phyloP scores from a whole-genome alignment of 345 rosid species.

The Rhizophora mangle region DNA sequence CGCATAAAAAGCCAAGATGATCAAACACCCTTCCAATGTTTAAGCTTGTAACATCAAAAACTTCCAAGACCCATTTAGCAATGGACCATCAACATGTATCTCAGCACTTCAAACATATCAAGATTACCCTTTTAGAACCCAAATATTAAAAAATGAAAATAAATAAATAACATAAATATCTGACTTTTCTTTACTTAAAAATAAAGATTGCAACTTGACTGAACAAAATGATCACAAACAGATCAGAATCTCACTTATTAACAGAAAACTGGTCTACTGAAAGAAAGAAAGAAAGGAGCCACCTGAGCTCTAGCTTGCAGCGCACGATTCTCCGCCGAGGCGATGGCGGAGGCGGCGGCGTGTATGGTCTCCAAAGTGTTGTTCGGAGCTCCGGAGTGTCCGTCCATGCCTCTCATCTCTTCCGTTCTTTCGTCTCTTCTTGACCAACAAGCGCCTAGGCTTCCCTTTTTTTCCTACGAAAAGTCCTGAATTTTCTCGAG shows the following conservation, averaged over 20 bases:
- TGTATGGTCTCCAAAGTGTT: constrained; percentile 59
- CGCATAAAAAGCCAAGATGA: too few species aligned
- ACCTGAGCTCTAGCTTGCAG: constrained; percentile 61
- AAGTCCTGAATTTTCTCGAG: constrained; percentile 22
- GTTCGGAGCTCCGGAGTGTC: constrained; percentile 36
- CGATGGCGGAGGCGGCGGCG: constrained; percentile 94
- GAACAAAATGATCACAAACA: too few species aligned
- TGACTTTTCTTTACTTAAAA: too few species aligned
- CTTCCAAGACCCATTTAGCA: neutral
- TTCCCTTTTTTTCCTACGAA: constrained; percentile 13
- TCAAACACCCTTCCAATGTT: neutral
- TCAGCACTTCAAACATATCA: neutral
- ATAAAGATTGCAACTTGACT: too few species aligned
- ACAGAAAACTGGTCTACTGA: neutral
- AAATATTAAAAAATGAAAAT: too few species aligned
- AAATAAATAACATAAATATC: too few species aligned
- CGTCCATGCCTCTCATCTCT: constrained; percentile 47
- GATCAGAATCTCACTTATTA: neutral
- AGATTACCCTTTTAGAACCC: too few species aligned
- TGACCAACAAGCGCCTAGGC: too few species aligned
- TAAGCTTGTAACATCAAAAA: neutral
- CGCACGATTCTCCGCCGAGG: constrained; percentile 65
- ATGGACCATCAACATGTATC: neutral
- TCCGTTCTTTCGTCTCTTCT: too few species aligned
- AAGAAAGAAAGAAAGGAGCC: neutral